Evolutionary conservation across 495 filamentous ascomycete genomes (phyloP).

Genomic region (Annulohypoxylon stygium): DNA sequence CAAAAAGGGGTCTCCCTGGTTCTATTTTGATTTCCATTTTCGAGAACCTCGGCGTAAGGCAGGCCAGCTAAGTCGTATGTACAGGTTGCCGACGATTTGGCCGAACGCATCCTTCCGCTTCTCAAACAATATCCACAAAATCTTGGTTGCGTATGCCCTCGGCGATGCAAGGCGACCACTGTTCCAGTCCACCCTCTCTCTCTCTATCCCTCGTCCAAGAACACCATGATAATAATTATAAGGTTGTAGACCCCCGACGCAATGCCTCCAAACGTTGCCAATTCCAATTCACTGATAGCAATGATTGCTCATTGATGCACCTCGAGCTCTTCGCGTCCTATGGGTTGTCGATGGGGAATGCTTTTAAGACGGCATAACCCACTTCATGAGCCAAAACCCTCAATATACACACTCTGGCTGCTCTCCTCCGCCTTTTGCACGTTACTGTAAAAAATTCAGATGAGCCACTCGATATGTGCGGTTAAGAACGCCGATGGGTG

Average conservation of each 20-base stretch:
- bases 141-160: constrained; percentile 34
- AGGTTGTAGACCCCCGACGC: constrained; percentile 27
- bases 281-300: constrained; percentile 24
- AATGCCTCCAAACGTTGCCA: constrained; percentile 22
- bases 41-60: constrained; percentile 36
- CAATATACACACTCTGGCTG: constrained; percentile 46
- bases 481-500: constrained; percentile 52
- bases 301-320: constrained; percentile 36
- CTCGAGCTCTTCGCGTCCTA: constrained; percentile 34
- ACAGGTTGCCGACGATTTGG: constrained; percentile 44
- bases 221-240: constrained; percentile 44
- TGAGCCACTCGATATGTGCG: constrained; percentile 48
- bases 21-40: constrained; percentile 48
- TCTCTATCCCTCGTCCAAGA: constrained; percentile 29
- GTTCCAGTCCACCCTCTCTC: constrained; percentile 21
- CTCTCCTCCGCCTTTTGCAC: constrained; percentile 34
- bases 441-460: constrained; percentile 44
- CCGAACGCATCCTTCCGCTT: constrained; percentile 31
- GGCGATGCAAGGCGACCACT: constrained; percentile 21
- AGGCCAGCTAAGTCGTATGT: constrained; percentile 39
- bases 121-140: constrained; percentile 24
- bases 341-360: constrained; percentile 34
- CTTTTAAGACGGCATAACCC: constrained; percentile 29
- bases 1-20: constrained; percentile 36
- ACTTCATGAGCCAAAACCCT: constrained; percentile 34